A percentile compares a stretch with the other conserved stretches of the same genome.
Evolutionary conservation across 805 yeast species (phyloP).

Genomic region (Lachancea sp.): DNA sequence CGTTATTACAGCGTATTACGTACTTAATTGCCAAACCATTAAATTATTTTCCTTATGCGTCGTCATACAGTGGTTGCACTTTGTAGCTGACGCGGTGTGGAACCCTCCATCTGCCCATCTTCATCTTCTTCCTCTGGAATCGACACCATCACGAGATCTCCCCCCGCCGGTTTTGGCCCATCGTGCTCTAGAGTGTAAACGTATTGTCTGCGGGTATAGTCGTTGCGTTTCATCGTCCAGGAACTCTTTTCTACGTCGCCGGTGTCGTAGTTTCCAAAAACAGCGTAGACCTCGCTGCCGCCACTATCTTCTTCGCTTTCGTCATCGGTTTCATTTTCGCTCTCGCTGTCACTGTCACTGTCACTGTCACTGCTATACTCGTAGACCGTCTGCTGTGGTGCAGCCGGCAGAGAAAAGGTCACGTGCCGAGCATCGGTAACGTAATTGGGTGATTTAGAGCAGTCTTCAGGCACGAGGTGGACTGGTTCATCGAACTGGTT

Average conservation of each 20-base stretch:
- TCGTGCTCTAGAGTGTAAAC: conserved; percentile 3
- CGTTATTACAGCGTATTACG: background rate
- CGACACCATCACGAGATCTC: conserved; percentile 3
- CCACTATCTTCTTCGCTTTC: background rate
- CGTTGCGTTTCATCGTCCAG: background rate
- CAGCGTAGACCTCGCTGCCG: background rate
- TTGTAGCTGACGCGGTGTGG: conserved; percentile 1
- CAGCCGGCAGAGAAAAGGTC: conserved; percentile 6
- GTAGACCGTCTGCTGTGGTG: conserved; percentile 14
- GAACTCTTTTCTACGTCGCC: background rate
- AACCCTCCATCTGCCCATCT: background rate
- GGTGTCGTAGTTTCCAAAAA: background rate
- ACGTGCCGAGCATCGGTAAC: conserved; percentile 2
- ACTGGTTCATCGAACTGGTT: conserved; percentile 1
- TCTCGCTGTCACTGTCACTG: conserved; percentile 3
- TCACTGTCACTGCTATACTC: no score
- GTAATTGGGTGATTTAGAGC: background rate
- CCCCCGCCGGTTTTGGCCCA: background rate
- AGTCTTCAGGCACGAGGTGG: background rate
- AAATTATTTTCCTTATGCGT: background rate
- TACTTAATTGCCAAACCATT: background rate
- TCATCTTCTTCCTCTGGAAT: conserved; percentile 5
- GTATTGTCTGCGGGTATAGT: conserved; percentile 1
- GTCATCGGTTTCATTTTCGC: background rate
- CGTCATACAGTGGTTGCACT: background rate